phyloP scores from a whole-genome alignment of 257 asterid species.

The Solanum virginianum region DNA sequence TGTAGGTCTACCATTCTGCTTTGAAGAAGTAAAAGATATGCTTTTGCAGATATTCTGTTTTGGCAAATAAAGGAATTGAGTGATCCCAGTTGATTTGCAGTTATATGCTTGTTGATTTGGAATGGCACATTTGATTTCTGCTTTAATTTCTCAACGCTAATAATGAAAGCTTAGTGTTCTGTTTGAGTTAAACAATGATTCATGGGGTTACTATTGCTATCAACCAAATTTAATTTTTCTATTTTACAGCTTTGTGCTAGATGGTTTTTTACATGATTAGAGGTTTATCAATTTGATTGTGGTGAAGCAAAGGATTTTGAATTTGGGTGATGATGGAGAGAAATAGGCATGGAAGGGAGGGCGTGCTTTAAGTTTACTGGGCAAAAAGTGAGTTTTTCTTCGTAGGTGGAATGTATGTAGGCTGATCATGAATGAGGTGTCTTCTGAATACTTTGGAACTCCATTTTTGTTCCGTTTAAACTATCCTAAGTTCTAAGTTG shows the following conservation, averaged over 20 bases:
- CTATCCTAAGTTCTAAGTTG: not conserved
- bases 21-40: not conserved
- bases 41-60: not conserved
- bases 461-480: not conserved
- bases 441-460: not conserved
- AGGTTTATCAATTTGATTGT: not conserved
- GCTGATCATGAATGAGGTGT: not conserved
- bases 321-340: not conserved
- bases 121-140: not conserved
- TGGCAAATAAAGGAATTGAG: not conserved
- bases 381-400: not conserved
- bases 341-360: not conserved
- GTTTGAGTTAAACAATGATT: not conserved
- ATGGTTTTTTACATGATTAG: not conserved
- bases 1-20: not conserved
- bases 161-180: not conserved
- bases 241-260: not conserved
- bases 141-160: not conserved
- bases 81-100: too few relatives aligned
- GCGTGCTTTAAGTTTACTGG: not conserved
- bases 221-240: not conserved
- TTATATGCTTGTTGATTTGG: too few relatives aligned
- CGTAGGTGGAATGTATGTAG: not conserved
- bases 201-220: not conserved
- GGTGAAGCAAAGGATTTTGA: not conserved